These are phyloP conservation scores for Kwoniella botswanensis DNA, from an alignment of 768 basidiomycete species.

Conservation along the genomic window DNA sequence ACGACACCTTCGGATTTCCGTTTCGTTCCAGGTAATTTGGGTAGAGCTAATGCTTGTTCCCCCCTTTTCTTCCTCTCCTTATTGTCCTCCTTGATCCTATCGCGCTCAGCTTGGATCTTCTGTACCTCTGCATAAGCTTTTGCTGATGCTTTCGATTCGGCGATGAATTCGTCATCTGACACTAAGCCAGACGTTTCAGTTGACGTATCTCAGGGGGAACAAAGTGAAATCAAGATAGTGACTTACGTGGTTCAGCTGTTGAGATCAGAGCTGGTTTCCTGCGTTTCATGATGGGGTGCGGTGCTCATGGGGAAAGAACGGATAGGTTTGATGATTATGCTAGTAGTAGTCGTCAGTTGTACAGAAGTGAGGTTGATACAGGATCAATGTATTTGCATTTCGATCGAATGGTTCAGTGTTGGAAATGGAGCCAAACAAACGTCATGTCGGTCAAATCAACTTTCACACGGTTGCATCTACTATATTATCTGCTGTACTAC, in stretches of 20 bases:
- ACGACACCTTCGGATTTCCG: slow-evolving; percentile 2
- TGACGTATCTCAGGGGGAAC: background rate
- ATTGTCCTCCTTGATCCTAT: slow-evolving; percentile 31
- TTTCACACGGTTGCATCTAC: slow-evolving; percentile 11
- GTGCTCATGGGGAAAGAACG: background rate
- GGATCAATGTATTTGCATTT: too few species aligned
- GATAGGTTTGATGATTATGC: too few species aligned
- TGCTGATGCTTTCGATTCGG: slow-evolving; percentile 24
- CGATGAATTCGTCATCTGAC: slow-evolving; percentile 42
- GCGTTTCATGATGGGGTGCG: slow-evolving; percentile 3
- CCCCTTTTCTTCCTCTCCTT: slow-evolving; percentile 31
- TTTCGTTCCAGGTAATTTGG: slow-evolving; percentile 13
- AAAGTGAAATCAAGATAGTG: too few species aligned
- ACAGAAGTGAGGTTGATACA: too few species aligned
- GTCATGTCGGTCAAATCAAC: background rate
- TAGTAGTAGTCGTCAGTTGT: too few species aligned
- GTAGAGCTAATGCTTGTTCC: slow-evolving; percentile 17
- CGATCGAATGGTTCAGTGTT: background rate
- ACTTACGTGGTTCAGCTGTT: slow-evolving; percentile 37
- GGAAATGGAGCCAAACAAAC: slow-evolving; percentile 9
- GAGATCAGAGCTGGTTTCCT: slow-evolving; percentile 16
- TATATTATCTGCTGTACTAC: background rate
- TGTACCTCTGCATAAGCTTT: slow-evolving; percentile 29
- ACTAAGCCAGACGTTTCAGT: slow-evolving; percentile 7
- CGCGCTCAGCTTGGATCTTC: slow-evolving; percentile 7